phyloP scores from a whole-genome alignment of 2,329 filamentous ascomycete genomes.

The Biscogniauxia mediterranea region DNA sequence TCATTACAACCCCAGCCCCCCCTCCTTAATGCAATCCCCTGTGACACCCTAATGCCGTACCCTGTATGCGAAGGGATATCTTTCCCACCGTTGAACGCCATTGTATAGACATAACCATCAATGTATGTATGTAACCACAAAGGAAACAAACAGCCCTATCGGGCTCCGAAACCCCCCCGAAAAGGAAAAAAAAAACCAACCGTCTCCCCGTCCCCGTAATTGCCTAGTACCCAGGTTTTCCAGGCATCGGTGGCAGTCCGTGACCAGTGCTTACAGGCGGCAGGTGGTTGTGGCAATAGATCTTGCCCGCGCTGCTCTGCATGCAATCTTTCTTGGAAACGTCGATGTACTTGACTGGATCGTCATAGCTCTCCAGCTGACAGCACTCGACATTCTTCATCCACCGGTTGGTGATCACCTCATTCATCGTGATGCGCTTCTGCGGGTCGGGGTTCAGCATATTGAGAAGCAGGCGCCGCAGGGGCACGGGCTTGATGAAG shows the following conservation, averaged over 20 bases:
- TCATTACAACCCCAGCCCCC: background rate
- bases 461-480: constrained; percentile 69
- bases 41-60: background rate
- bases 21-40: background rate
- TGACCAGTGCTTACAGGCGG: constrained; percentile 45
- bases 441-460: constrained; percentile 81
- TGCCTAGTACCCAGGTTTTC: constrained; percentile 54
- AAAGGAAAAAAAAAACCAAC: background rate
- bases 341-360: constrained; percentile 60
- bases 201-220: constrained; percentile 3
- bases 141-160: background rate
- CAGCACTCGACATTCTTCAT: constrained; percentile 77
- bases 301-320: constrained; percentile 46
- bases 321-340: constrained; percentile 54
- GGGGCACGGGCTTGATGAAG: constrained; percentile 62
- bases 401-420: constrained; percentile 70
- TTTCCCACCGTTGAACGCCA: constrained; percentile 1
- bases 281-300: constrained; percentile 59
- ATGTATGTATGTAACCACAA: constrained; percentile 8
- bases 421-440: constrained; percentile 66
- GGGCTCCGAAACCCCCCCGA: background rate
- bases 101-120: constrained; percentile 5
- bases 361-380: constrained; percentile 66
- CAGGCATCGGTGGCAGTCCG: constrained; percentile 55
- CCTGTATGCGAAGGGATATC: background rate